Percentiles rank a stretch among this genome's conserved stretches.
These are phyloP conservation scores for Bipolaris bicolor DNA, from an alignment of 2,329 filamentous ascomycete species.

Conservation along the genomic window DNA sequence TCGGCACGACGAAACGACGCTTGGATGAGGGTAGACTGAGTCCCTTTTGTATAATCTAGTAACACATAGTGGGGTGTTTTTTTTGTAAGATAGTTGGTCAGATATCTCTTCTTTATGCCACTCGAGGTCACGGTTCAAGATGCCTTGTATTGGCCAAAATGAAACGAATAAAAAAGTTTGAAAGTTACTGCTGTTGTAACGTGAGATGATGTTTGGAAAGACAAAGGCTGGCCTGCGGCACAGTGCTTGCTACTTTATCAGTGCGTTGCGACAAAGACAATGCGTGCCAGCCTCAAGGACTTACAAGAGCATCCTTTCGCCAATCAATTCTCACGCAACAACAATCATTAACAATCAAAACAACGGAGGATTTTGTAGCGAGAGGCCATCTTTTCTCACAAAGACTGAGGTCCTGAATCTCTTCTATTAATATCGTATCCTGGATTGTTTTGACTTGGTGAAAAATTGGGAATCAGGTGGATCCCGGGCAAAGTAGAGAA, in stretches of 20 bases:
- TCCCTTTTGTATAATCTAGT: conserved; percentile 29
- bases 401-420: too few relatives aligned
- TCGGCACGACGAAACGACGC: conserved; percentile 8
- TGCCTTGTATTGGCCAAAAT: neutral
- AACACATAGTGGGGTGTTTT: conserved; percentile 23
- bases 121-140: neutral
- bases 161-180: neutral
- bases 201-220: conserved; percentile 1
- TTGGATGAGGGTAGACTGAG: neutral
- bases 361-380: too few relatives aligned
- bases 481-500: too few relatives aligned
- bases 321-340: too few relatives aligned
- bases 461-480: too few relatives aligned
- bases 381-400: too few relatives aligned
- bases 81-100: conserved; percentile 37
- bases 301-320: too few relatives aligned
- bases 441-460: too few relatives aligned
- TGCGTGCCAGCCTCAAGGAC: too few relatives aligned
- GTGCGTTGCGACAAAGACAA: conserved; percentile 25
- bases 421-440: too few relatives aligned
- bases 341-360: too few relatives aligned
- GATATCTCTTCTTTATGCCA: conserved; percentile 3
- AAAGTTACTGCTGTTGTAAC: too few relatives aligned
- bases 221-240: conserved; percentile 22
- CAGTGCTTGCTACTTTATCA: conserved; percentile 17